phyloP scores from a whole-genome alignment of 805 yeast genomes.

The Zygosaccharomyces bailii region DNA sequence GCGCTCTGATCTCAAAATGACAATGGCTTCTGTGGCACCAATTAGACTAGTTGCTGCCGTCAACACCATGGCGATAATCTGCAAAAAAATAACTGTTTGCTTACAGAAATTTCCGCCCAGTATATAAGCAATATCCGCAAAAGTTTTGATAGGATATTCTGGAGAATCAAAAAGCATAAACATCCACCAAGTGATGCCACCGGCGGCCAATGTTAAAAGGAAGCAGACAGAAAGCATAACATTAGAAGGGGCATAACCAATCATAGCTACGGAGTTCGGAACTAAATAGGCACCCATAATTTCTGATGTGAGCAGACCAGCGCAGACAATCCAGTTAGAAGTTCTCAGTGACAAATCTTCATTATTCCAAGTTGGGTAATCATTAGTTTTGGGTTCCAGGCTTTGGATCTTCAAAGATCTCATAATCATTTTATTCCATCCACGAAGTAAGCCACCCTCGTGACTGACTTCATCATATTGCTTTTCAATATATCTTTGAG shows the following conservation, averaged over 20 bases:
- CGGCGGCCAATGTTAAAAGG: conserved; percentile 3
- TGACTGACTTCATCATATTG: conserved; percentile 7
- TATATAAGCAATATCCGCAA: conserved; percentile 6
- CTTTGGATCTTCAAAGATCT: conserved; percentile 1
- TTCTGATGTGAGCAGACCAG: conserved; percentile 8
- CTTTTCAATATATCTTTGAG: conserved; percentile 8
- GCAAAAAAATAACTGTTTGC: conserved; percentile 7
- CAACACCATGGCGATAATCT: conserved; percentile 5
- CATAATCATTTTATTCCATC: conserved; percentile 4
- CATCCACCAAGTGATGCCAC: conserved; percentile 8
- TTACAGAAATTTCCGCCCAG: conserved; percentile 3
- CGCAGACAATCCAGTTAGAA: conserved; percentile 8
- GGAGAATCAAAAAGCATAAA: conserved; percentile 7
- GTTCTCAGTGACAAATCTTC: conserved; percentile 2
- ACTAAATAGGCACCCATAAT: conserved; percentile 10
- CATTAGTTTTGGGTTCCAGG: conserved; percentile 2
- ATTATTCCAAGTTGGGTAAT: conserved; percentile 7
- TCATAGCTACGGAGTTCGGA: conserved; percentile 6
- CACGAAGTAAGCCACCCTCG: conserved; percentile 3
- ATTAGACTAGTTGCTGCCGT: conserved; percentile 8
- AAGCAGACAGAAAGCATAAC: conserved; percentile 6
- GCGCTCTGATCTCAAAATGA: conserved; percentile 4
- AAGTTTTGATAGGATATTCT: conserved; percentile 7
- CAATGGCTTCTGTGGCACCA: conserved; percentile 4
- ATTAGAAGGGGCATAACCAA: conserved; percentile 7